Evolutionary conservation across 768 basidiomycete genomes (phyloP).

Genomic region (Amanita subjunquillea): DNA sequence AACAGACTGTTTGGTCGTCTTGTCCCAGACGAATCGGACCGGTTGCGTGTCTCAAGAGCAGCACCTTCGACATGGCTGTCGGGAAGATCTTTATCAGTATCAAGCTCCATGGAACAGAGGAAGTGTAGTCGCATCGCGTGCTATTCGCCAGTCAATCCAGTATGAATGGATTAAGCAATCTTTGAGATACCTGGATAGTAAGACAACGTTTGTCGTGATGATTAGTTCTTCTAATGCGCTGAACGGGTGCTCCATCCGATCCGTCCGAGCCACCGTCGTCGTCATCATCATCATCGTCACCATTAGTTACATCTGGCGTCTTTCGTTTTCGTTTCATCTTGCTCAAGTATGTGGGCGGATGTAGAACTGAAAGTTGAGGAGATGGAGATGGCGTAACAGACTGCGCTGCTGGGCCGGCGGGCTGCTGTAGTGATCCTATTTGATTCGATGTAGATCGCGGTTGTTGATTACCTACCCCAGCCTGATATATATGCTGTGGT

Average conservation of each 20-base stretch:
- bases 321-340: conserved; percentile 18
- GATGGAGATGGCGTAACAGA: conserved; percentile 23
- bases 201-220: conserved; percentile 57
- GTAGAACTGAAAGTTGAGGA: conserved; percentile 13
- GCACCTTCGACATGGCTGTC: conserved; percentile 50
- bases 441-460: conserved; percentile 9
- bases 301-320: conserved; percentile 20
- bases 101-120: conserved; percentile 46
- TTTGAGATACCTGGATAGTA: conserved; percentile 49
- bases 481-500: conserved; percentile 1
- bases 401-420: conserved; percentile 12
- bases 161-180: background rate
- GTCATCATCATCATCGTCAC: conserved; percentile 15
- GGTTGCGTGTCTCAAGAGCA: conserved; percentile 35
- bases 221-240: conserved; percentile 34
- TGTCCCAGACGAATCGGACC: conserved; percentile 72
- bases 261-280: conserved; percentile 22
- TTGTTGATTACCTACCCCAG: conserved; percentile 11
- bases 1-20: conserved; percentile 63
- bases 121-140: conserved; percentile 64
- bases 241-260: background rate
- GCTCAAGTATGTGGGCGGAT: conserved; percentile 3
- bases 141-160: conserved; percentile 20
- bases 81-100: conserved; percentile 48
- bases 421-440: conserved; percentile 1